Percentiles rank a stretch among this genome's conserved stretches.
Conservation (phyloP, 768 basidiomycete species). For the Porpolomopsis calyptriformis region DNA sequence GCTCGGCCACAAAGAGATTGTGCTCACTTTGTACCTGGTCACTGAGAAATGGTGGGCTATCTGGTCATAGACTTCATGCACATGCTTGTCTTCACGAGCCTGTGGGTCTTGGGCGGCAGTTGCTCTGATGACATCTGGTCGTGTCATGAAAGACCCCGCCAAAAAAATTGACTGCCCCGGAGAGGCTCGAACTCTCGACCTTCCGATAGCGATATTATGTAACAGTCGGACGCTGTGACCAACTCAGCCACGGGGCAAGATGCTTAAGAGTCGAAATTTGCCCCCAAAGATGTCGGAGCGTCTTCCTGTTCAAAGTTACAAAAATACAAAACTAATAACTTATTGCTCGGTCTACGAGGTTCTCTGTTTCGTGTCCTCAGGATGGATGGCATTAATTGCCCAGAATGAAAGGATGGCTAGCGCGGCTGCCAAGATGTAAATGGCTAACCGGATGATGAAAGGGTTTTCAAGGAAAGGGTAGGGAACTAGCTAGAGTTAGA, state of each 20-base stretch:
- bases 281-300: too few species aligned
- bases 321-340: too few species aligned
- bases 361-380: too few species aligned
- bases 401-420: slow-evolving; percentile 49
- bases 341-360: too few species aligned
- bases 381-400: slow-evolving; percentile 48
- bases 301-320: too few species aligned
- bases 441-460: slow-evolving; percentile 39
- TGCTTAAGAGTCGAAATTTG: too few species aligned
- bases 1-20: neutral
- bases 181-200: slow-evolving; percentile 12
- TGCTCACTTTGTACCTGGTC: slow-evolving; percentile 73
- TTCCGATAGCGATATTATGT: slow-evolving; percentile 8
- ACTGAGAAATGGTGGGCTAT: slow-evolving; percentile 84
- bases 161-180: slow-evolving; percentile 6
- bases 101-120: slow-evolving; percentile 39
- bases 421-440: slow-evolving; percentile 44
- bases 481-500: slow-evolving; percentile 35
- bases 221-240: slow-evolving; percentile 14
- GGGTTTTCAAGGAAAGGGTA: slow-evolving; percentile 74
- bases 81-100: slow-evolving; percentile 61
- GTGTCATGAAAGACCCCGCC: neutral
- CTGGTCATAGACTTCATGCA: slow-evolving; percentile 74
- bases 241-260: slow-evolving; percentile 13
- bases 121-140: slow-evolving; percentile 25